Evolutionary conservation across 495 filamentous ascomycete genomes (phyloP).

Genomic region (Trichoderma erinaceum): DNA sequence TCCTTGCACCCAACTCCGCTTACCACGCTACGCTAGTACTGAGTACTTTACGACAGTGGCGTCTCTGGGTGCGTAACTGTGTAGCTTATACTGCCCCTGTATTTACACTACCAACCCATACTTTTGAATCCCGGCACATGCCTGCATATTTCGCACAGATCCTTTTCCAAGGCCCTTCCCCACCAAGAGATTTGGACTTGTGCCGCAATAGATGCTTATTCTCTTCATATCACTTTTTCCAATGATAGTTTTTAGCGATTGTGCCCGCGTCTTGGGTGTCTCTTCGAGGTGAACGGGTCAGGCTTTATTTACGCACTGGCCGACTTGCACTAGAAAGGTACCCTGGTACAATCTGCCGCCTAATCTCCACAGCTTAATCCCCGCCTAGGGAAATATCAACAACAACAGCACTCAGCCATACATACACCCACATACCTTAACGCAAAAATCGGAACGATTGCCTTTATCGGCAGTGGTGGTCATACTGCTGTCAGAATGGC

Average conservation of each 20-base stretch:
- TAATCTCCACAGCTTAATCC: not conserved
- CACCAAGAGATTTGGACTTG: not conserved
- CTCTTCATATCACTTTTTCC: not conserved
- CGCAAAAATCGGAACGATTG: not conserved
- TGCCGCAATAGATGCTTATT: not conserved
- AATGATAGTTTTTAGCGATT: not conserved
- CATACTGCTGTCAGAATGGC: constrained; percentile 11
- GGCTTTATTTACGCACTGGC: not conserved
- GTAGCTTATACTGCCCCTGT: not conserved
- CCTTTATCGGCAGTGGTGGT: constrained; percentile 10
- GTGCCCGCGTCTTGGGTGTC: not conserved
- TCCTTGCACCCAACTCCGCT: not conserved
- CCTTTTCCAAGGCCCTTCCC: not conserved
- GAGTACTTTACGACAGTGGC: not conserved
- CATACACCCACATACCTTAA: not conserved
- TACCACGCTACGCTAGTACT: not conserved
- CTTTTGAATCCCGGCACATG: not conserved
- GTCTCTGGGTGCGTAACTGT: not conserved
- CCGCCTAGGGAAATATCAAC: constrained; percentile 6
- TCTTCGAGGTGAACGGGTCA: not conserved
- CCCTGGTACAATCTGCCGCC: not conserved
- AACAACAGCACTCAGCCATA: not conserved
- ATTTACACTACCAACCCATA: not conserved
- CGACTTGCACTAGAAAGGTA: not conserved
- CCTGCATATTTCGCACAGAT: not conserved